Percentiles rank a stretch among this genome's conserved stretches.
These are phyloP conservation scores for Leccinum broughii DNA, from an alignment of 768 basidiomycete genomes.

Conservation along the genomic window DNA sequence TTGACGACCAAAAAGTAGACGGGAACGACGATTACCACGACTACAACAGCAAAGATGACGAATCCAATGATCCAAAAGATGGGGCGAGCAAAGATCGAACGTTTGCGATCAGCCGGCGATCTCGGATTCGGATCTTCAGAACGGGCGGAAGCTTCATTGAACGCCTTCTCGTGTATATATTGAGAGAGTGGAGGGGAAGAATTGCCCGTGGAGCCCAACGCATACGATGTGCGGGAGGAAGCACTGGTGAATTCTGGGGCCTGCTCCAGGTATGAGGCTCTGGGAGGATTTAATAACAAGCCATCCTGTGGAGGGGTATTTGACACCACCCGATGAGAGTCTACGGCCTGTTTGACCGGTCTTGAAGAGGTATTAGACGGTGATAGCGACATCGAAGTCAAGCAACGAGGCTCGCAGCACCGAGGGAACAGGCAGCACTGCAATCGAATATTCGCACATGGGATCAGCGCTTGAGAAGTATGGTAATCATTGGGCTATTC, in stretches of 20 bases:
- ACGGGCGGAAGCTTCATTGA: slow-evolving; percentile 9
- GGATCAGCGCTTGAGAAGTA: not conserved
- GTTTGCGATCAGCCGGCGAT: slow-evolving; percentile 12
- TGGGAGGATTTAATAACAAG: slow-evolving; percentile 18
- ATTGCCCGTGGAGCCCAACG: slow-evolving; percentile 22
- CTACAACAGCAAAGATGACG: slow-evolving; percentile 30
- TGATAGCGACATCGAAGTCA: slow-evolving; percentile 5
- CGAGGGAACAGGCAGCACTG: not conserved
- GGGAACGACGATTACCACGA: slow-evolving; percentile 44
- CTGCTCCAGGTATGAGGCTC: slow-evolving; percentile 30
- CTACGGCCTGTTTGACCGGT: slow-evolving; percentile 20
- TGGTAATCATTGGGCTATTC: not conserved
- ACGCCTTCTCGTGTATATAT: slow-evolving; percentile 11
- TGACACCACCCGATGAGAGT: slow-evolving; percentile 8
- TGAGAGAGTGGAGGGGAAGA: slow-evolving; percentile 26
- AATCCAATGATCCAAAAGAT: slow-evolving; percentile 32
- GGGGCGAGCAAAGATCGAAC: slow-evolving; percentile 20
- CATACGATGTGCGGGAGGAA: slow-evolving; percentile 27
- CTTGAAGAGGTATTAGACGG: slow-evolving; percentile 17
- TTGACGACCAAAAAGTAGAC: slow-evolving; percentile 36
- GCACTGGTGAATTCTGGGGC: slow-evolving; percentile 15
- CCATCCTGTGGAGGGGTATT: slow-evolving; percentile 13
- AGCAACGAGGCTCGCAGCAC: not conserved
- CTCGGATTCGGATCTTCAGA: not conserved
- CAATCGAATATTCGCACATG: not conserved